These are phyloP conservation scores for Metschnikowia rubicola DNA, from an alignment of 805 yeast species.

Conservation along the genomic window DNA sequence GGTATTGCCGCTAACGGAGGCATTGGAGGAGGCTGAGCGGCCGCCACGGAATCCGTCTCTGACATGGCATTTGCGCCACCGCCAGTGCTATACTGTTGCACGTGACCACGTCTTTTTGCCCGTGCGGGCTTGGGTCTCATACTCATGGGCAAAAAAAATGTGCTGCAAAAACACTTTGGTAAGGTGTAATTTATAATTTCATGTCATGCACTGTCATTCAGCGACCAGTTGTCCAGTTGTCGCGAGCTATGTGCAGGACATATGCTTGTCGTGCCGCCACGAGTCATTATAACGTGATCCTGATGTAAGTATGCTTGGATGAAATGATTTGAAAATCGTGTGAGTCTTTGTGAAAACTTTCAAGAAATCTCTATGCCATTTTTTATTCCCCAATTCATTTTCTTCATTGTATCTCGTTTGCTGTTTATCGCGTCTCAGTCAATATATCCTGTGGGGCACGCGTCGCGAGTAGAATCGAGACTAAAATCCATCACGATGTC, in stretches of 20 bases:
- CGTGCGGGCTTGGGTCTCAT: slow-evolving; percentile 6
- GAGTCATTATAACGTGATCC: too few species aligned
- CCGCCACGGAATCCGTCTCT: neutral
- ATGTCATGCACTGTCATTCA: neutral
- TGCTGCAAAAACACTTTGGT: neutral
- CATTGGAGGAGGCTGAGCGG: neutral
- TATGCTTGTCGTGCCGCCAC: too few species aligned
- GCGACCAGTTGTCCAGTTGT: neutral
- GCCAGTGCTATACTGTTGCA: slow-evolving; percentile 16
- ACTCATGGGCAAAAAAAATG: slow-evolving; percentile 4
- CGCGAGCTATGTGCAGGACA: slow-evolving; percentile 9
- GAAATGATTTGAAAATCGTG: too few species aligned
- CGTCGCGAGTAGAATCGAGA: too few species aligned
- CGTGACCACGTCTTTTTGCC: slow-evolving; percentile 16
- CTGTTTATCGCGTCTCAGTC: too few species aligned
- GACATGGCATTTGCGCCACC: neutral
- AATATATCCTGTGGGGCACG: too few species aligned
- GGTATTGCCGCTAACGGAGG: slow-evolving; percentile 2
- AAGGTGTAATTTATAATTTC: neutral
- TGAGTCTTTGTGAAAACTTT: too few species aligned
- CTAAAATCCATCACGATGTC: too few species aligned
- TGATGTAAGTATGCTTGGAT: too few species aligned
- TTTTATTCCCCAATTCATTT: too few species aligned
- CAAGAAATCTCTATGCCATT: too few species aligned
- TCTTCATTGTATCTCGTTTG: too few species aligned